A percentile compares a stretch with the other conserved stretches of the same genome.
These are phyloP conservation scores for Eucalyptus sideroxylon DNA, from an alignment of 345 rosid genomes.

Conservation along the genomic window DNA sequence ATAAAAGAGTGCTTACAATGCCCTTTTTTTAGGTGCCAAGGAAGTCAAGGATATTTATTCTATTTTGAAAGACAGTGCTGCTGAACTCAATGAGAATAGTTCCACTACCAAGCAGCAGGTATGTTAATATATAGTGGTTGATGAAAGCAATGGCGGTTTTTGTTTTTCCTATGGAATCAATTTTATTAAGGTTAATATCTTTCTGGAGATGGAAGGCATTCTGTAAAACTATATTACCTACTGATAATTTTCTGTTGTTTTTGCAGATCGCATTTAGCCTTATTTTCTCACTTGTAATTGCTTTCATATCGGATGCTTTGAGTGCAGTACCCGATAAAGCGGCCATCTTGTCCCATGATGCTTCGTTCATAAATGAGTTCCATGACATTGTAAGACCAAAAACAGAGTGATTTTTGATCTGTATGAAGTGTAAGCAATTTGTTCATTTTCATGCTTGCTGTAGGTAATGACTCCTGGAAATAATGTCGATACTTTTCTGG, in stretches of 20 bases:
- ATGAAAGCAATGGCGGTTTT: neutral
- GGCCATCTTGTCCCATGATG: constrained; percentile 65
- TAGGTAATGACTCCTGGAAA: constrained; percentile 68
- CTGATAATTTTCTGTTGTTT: neutral
- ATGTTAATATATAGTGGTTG: neutral
- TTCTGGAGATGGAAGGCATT: neutral
- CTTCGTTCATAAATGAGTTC: constrained; percentile 72
- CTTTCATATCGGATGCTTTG: constrained; percentile 87
- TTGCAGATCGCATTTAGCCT: constrained; percentile 80
- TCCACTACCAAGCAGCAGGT: constrained; percentile 71
- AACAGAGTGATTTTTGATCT: neutral
- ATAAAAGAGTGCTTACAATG: neutral
- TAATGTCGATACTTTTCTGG: constrained; percentile 68
- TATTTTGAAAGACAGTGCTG: constrained; percentile 61
- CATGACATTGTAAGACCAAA: constrained; percentile 71
- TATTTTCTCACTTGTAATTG: constrained; percentile 68
- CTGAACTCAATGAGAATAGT: constrained; percentile 37
- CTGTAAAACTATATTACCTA: neutral
- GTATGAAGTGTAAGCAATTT: neutral
- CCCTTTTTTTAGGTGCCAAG: constrained; percentile 1
- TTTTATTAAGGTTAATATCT: neutral
- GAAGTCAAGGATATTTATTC: constrained; percentile 65
- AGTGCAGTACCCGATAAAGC: constrained; percentile 71
- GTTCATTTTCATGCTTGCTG: constrained; percentile 13
- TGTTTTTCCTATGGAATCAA: neutral